Base-by-base conservation (phyloP, 1,139 yeast genomes). In the Hanseniaspora sp. region DNA sequence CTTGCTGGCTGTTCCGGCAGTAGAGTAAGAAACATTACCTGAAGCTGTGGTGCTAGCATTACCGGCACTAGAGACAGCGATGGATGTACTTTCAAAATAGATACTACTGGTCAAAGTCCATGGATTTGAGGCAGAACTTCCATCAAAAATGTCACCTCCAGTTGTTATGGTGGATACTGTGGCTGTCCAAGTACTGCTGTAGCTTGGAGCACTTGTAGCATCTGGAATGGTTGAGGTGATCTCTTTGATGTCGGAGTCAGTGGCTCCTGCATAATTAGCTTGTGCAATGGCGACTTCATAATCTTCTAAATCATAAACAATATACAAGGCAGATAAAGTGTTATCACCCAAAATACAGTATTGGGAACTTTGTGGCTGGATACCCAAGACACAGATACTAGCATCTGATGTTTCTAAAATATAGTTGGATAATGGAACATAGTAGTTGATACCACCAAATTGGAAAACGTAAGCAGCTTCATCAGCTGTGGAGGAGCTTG, bases 261-360 rank as follows among this genome's bases (percentile, higher is more conserved):
- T 43, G 35, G 54, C 53, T 7, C 75, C 46, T n/a, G 61, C 60
- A 49, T 56, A 67, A 41, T 68, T 69, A 5, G 80, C 82, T 59
- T 77, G 86, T 1, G 94, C 95, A 56, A 87, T 57, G 0, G 83
- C 80, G 33, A 87, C 72, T 62, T 80, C 79, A 54, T 71, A 68
- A 58, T 77, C 77, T 29, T 83, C 87, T 59, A 86, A 69, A 67
- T 87, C 94, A 61, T 78, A 86, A 43, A 86, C 95, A 54, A 82
- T 76, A 63, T 87, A 87, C 11, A 86, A 87, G 55, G 77, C 72
- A 58, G 86, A 75, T 60, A 87, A 69, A 67, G 86, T 80, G 43
- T 81, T 75, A 66, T 85, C 95, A 49, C 95, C 95, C 18, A 86
- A 65, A 15, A 78, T 69, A 53, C 69, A 65, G 38, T 38, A 48